Evolutionary conservation across 106 monocot species (phyloP).

Genomic region (Dendrobium officinale): DNA sequence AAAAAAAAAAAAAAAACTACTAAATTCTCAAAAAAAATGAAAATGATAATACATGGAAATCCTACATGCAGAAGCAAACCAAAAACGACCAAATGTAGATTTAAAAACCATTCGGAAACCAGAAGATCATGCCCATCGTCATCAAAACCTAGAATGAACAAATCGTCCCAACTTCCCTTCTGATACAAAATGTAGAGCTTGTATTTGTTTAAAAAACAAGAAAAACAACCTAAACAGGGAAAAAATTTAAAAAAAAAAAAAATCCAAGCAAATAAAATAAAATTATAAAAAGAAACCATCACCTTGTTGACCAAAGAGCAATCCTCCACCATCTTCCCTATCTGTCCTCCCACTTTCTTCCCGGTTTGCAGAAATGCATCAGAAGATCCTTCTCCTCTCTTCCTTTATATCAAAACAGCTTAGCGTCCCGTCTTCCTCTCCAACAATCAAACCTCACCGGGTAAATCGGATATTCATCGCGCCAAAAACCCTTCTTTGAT

Average conservation of each 20-base stretch:
- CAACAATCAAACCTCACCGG: not conserved
- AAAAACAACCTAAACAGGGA: not conserved
- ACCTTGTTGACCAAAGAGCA: constrained; percentile 7
- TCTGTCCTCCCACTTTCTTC: not conserved
- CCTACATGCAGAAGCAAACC: not conserved
- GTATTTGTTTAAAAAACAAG: not conserved
- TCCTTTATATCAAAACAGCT: not conserved
- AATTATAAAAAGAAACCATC: not conserved
- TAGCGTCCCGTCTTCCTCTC: not conserved
- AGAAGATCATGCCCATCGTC: not conserved
- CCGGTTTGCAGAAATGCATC: not conserved
- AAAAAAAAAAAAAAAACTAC: not conserved
- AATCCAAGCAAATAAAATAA: not conserved
- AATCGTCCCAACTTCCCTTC: not conserved
- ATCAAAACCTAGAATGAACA: constrained; percentile 3
- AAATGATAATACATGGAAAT: not conserved
- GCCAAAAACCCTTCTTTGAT: not conserved
- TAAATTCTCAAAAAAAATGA: not conserved
- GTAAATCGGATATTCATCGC: not conserved
- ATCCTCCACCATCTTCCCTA: constrained; percentile 5
- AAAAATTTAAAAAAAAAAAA: not conserved
- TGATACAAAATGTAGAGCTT: not conserved
- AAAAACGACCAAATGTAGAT: not conserved
- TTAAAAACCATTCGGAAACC: not conserved
- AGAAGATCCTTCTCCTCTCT: not conserved